A percentile compares a stretch with the other conserved stretches of the same genome.
These are phyloP conservation scores for Barnettozyma sucrosica DNA, from an alignment of 805 yeast genomes.

Conservation along the genomic window DNA sequence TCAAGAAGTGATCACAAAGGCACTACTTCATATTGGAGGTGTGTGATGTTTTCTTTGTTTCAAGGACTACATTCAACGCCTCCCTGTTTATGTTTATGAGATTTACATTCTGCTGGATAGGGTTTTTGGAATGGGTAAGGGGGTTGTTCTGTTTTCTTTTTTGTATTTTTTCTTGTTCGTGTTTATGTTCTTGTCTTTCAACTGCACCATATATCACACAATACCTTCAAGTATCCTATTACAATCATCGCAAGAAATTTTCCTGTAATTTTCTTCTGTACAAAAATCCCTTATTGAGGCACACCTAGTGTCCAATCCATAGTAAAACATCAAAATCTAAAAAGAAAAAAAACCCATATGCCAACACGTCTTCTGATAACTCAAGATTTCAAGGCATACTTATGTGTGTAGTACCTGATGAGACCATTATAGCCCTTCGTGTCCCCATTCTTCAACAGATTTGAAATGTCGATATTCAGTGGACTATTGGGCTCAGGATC, in stretches of 20 bases:
- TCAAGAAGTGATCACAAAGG: constrained; percentile 8
- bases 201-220: neutral
- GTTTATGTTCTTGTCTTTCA: neutral
- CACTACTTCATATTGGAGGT: neutral
- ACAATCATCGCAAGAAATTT: neutral
- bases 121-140: neutral
- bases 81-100: neutral
- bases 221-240: neutral
- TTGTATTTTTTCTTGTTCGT: neutral
- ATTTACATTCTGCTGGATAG: neutral
- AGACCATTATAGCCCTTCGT: constrained; percentile 36
- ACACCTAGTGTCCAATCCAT: too few relatives aligned
- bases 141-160: neutral
- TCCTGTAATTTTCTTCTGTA: too few relatives aligned
- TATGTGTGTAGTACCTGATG: constrained; percentile 34
- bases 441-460: constrained; percentile 46
- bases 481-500: constrained; percentile 73
- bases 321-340: too few relatives aligned
- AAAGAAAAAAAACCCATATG: too few relatives aligned
- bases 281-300: neutral
- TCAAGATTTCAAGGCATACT: constrained; percentile 16
- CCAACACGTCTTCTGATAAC: too few relatives aligned
- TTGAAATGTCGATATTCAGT: constrained; percentile 63
- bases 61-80: neutral
- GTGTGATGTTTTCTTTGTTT: neutral